Evolutionary conservation across 192 early-diverging fungal species (phyloP).

Genomic region (Rhizophagus clarus): DNA sequence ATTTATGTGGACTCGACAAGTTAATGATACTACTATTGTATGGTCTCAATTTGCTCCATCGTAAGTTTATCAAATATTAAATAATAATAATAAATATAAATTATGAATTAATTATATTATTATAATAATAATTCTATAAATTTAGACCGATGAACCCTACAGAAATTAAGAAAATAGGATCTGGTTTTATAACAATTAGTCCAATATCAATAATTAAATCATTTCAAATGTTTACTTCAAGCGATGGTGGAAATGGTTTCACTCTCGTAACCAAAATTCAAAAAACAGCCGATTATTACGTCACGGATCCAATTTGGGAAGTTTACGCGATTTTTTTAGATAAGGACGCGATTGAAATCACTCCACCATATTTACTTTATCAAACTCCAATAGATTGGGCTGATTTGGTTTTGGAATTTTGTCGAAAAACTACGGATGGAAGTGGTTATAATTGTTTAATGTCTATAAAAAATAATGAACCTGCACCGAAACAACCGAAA

Average conservation of each 20-base stretch:
- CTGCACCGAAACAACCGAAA: not conserved
- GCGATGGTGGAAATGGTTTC: not conserved
- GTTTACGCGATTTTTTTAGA: not conserved
- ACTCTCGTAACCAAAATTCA: not conserved
- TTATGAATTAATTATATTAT: too few relatives aligned
- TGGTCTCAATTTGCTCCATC: not conserved
- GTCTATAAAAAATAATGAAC: not conserved
- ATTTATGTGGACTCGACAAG: not conserved
- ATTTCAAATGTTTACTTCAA: not conserved
- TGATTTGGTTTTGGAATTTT: not conserved
- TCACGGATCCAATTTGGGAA: not conserved
- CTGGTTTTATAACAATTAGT: not conserved
- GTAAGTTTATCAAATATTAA: too few relatives aligned
- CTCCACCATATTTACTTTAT: not conserved
- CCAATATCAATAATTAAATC: not conserved
- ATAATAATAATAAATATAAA: too few relatives aligned
- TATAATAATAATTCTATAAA: too few relatives aligned
- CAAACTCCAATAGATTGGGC: not conserved
- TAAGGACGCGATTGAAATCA: not conserved
- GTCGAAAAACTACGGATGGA: not conserved
- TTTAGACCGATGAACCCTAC: not conserved
- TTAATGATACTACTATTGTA: not conserved
- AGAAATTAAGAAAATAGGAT: not conserved
- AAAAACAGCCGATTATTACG: not conserved
- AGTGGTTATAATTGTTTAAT: not conserved